Conservation (phyloP, 176 grass and related monocot species). For the Panicum miliaceum region DNA sequence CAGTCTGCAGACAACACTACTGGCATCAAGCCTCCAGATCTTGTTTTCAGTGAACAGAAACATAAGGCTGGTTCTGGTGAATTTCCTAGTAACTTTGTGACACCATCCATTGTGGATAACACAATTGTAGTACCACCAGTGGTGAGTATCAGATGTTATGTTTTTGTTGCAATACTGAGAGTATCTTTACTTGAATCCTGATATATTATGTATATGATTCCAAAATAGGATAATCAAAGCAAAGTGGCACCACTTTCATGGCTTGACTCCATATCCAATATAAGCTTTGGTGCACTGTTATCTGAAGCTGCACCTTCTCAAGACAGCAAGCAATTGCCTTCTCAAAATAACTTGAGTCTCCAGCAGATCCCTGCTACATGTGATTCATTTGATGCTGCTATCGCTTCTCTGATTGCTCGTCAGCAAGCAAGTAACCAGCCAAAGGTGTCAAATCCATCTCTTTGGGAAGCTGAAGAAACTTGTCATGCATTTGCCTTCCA, state of each 20-base stretch:
- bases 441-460: constrained; percentile 50
- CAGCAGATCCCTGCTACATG: constrained; percentile 65
- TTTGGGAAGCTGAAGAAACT: constrained; percentile 94
- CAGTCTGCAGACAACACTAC: constrained; percentile 42
- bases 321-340: constrained; percentile 56
- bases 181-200: constrained; percentile 28
- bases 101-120: constrained; percentile 32
- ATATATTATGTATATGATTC: constrained; percentile 36
- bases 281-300: constrained; percentile 88
- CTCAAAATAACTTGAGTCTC: constrained; percentile 58
- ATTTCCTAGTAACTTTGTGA: constrained; percentile 49
- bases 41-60: constrained; percentile 46
- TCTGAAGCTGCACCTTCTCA: constrained; percentile 61
- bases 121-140: constrained; percentile 29
- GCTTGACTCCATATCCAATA: constrained; percentile 80
- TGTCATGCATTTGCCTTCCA: constrained; percentile 76
- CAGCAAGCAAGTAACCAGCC: constrained; percentile 62
- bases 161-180: constrained; percentile 24
- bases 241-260: constrained; percentile 66
- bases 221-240: constrained; percentile 57
- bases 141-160: constrained; percentile 42
- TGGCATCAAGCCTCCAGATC: constrained; percentile 31
- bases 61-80: constrained; percentile 25
- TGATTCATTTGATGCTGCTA: constrained; percentile 97
- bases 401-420: constrained; percentile 66